Base-by-base conservation (phyloP, 1,284 basidiomycete species). In the Apiotrichum porosum region DNA sequence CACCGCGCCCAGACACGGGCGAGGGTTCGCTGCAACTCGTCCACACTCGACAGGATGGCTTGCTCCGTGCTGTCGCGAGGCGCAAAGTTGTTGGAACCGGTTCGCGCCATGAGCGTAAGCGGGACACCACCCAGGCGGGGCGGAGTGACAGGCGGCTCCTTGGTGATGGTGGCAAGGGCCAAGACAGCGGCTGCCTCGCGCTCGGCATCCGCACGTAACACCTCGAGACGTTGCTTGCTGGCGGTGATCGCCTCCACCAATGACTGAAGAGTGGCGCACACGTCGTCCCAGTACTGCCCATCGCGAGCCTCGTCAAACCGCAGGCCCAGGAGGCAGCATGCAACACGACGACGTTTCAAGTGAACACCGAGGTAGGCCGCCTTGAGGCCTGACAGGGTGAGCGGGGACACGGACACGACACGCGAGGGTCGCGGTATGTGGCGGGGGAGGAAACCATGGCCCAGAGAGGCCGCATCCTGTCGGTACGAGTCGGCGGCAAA, bases 271-370 rank as follows among this genome's bases (percentile, higher is more conserved):
- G 51, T 41, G 2, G 37, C 37, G 12, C 39, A 46, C 6, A 68
- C 62, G 5, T 60, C 55, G 9, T 39, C 40, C 66, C 67, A 69
- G 42, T 71, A 69, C 14, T 17, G 37, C 17, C 35, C 48, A 15
- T 50, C 21, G 14, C 38, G 5, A 19, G 42, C 31, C 14, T 59
- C 49, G 22, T 30, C 22, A 46, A 69, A 70, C 8, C 51, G 47
- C 35, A 71, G 44, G 3, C 65, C 69, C 1, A 71, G 58, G 1
- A 71, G 54, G 49, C 64, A 70, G 54, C 66, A 69, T 0, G 65
- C 68, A 12, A 70, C 36, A 17, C 63, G 49, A 9, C 68, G 48
- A 3, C 69, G 46, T 41, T 65, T 66, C 13, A 66, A 54, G 44
- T 71, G 69, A 0, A 69, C 57, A 15, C 62, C 64, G 5, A 68